These are phyloP conservation scores for Phytophthora ohioensis DNA, from an alignment of 352 stramenopile species.

Conservation along the genomic window DNA sequence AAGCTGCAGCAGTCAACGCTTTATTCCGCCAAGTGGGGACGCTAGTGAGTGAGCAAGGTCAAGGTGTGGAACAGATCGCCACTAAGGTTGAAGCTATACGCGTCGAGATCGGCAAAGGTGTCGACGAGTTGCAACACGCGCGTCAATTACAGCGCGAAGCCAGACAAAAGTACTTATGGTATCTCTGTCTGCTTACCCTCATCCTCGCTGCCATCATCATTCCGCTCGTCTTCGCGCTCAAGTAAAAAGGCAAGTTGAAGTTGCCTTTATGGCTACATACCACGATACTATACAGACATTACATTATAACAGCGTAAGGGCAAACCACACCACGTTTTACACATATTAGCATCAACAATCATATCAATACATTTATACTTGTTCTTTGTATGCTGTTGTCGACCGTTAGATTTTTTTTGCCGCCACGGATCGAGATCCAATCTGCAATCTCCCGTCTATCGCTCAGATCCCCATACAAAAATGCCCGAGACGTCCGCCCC, in stretches of 20 bases:
- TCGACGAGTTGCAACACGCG: slow-evolving; percentile 77
- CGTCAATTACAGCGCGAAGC: slow-evolving; percentile 67
- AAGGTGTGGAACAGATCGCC: slow-evolving; percentile 78
- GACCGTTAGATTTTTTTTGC: slow-evolving; percentile 19
- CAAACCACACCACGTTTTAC: slow-evolving; percentile 3
- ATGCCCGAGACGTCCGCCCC: slow-evolving; percentile 62
- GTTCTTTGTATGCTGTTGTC: neutral
- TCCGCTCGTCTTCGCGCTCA: slow-evolving; percentile 57
- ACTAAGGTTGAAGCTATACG: slow-evolving; percentile 75
- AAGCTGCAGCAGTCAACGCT: slow-evolving; percentile 74
- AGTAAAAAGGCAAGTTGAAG: slow-evolving; percentile 20
- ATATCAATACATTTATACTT: slow-evolving; percentile 1
- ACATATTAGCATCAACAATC: slow-evolving; percentile 3
- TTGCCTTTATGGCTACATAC: slow-evolving; percentile 10
- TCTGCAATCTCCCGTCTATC: slow-evolving; percentile 39
- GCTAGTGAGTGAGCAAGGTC: slow-evolving; percentile 71
- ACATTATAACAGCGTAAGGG: neutral
- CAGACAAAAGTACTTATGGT: slow-evolving; percentile 68
- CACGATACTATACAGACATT: slow-evolving; percentile 4
- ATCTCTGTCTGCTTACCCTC: slow-evolving; percentile 43
- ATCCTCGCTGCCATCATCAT: slow-evolving; percentile 60
- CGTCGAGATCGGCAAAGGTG: slow-evolving; percentile 76
- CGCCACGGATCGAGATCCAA: slow-evolving; percentile 36
- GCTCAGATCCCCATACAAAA: neutral
- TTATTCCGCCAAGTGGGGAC: slow-evolving; percentile 73